phyloP scores from a whole-genome alignment of 2,329 filamentous ascomycete genomes.

The Stemphylium beticola region DNA sequence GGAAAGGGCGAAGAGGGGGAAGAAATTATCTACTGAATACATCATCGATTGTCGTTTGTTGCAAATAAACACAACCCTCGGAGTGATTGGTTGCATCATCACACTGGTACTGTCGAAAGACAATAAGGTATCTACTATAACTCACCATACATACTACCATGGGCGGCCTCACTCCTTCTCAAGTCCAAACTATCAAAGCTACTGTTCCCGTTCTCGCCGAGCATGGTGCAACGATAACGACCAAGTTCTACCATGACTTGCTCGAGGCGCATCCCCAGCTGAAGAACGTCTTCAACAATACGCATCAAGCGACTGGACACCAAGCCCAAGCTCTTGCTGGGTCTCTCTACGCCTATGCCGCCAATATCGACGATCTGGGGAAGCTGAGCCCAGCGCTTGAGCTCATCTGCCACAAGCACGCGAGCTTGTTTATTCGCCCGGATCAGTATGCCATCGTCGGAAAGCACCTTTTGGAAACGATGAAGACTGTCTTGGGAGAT shows the following conservation, averaged over 20 bases:
- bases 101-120: background rate
- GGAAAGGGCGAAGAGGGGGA: too few relatives aligned
- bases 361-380: conserved; percentile 72
- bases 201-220: conserved; percentile 72
- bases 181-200: conserved; percentile 70
- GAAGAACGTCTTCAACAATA: conserved; percentile 73
- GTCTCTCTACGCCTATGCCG: conserved; percentile 73
- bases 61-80: too few relatives aligned
- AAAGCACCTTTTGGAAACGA: conserved; percentile 70
- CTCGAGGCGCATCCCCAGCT: conserved; percentile 69
- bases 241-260: conserved; percentile 75
- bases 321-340: conserved; percentile 73
- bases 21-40: too few relatives aligned
- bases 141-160: conserved; percentile 14
- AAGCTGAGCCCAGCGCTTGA: conserved; percentile 64
- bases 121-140: background rate
- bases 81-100: too few relatives aligned
- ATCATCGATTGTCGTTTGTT: too few relatives aligned
- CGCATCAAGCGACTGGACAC: conserved; percentile 70
- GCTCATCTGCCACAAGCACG: conserved; percentile 79
- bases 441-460: conserved; percentile 76
- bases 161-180: conserved; percentile 62
- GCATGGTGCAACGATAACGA: conserved; percentile 72
- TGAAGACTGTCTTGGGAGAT: conserved; percentile 69
- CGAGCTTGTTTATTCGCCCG: conserved; percentile 69